Conservation (phyloP, 768 basidiomycete species). For the Mycena crocata region DNA sequence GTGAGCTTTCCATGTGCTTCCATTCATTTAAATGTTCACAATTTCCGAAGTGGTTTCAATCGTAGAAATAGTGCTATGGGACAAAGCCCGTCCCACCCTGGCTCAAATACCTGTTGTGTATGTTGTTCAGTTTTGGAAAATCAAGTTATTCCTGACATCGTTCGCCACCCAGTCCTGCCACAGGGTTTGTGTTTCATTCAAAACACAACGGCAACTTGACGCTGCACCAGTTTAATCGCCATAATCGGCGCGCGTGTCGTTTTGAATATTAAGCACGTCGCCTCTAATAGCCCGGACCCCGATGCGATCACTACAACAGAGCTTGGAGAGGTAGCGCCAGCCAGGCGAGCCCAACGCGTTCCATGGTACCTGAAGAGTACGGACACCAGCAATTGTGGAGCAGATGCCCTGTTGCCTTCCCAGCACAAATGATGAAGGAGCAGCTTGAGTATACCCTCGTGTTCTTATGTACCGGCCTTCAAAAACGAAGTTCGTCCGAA, state of each 20-base stretch:
- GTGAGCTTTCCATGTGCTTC: neutral
- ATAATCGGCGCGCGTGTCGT: slow-evolving; percentile 8
- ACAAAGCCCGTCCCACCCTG: slow-evolving; percentile 12
- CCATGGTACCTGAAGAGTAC: slow-evolving; percentile 15
- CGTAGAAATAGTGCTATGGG: slow-evolving; percentile 17
- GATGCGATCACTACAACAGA: neutral
- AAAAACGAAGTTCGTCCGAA: no score
- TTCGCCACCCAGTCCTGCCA: slow-evolving; percentile 7
- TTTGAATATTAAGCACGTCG: slow-evolving; percentile 12
- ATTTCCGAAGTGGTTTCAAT: slow-evolving; percentile 3
- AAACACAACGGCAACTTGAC: neutral
- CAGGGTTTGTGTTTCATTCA: slow-evolving; percentile 1
- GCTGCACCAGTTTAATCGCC: neutral
- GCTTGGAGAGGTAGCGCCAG: neutral
- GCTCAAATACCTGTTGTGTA: slow-evolving; percentile 19
- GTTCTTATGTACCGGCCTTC: no score
- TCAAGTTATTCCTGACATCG: neutral
- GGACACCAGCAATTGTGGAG: neutral
- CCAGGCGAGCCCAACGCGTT: neutral
- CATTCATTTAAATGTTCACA: neutral
- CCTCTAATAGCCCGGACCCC: neutral
- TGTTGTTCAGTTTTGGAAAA: neutral
- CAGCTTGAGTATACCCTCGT: no score
- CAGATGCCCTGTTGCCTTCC: neutral
- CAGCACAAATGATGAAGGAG: neutral